Percentiles rank a stretch among this genome's conserved stretches.
Conservation (phyloP, 2,329 filamentous ascomycete genomes). For the Epichloe sibirici region DNA sequence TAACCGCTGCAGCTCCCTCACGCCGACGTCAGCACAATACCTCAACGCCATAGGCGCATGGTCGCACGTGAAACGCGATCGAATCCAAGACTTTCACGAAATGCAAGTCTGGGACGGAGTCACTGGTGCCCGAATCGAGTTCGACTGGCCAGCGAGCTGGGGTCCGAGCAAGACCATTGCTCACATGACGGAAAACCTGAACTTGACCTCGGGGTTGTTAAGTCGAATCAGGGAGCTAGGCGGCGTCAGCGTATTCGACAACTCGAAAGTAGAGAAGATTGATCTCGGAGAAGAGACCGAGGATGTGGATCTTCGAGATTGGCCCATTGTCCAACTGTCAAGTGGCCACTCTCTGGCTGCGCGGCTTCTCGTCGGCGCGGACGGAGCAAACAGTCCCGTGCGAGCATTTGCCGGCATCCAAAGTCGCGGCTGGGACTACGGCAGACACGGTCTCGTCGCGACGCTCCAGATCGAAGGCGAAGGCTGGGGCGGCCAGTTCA, state of each 20-base stretch:
- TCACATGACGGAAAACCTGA: conserved; percentile 93
- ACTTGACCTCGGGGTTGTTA: conserved; percentile 70
- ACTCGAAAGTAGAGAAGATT: conserved; percentile 70
- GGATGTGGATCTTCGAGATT: conserved; percentile 65
- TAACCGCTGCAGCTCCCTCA: conserved; percentile 92
- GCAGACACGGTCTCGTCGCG: conserved; percentile 80
- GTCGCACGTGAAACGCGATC: conserved; percentile 57
- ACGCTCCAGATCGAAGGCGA: conserved; percentile 61
- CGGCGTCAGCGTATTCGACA: conserved; percentile 59
- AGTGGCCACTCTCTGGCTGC: conserved; percentile 59
- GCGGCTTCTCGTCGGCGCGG: conserved; percentile 78
- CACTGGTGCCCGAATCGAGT: conserved; percentile 75
- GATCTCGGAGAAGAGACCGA: conserved; percentile 56
- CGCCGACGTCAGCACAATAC: conserved; percentile 74
- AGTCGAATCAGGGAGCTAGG: conserved; percentile 58
- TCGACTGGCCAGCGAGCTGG: conserved; percentile 53
- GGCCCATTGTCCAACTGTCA: conserved; percentile 72
- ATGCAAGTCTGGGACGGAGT: conserved; percentile 99
- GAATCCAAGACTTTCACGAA: conserved; percentile 79
- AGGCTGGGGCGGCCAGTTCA: conserved; percentile 39
- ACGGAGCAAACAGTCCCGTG: conserved; percentile 90
- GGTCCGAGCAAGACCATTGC: conserved; percentile 57
- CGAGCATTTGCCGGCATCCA: conserved; percentile 78
- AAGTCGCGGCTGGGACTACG: conserved; percentile 87
- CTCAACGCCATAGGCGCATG: conserved; percentile 77